Evolutionary conservation across 179 eudicot genomes (phyloP), one percentile per base, ranked within the genome.

Genomic region (Spergularia azorica): DNA sequence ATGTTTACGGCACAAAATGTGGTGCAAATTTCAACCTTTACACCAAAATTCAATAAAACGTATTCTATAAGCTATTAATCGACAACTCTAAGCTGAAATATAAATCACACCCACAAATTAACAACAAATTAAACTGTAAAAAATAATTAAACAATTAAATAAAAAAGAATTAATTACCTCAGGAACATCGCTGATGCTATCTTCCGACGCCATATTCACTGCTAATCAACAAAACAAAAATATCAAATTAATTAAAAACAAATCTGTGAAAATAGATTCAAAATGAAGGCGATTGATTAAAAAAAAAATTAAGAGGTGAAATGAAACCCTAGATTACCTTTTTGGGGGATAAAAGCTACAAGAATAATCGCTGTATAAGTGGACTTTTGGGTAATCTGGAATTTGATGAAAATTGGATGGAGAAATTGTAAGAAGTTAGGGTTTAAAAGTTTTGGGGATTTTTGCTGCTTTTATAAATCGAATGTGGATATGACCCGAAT

Each of bases 151-250:
- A 68, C 9, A 51, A 39, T n/a, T 2, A 52, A 2, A 15, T 1
- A 2, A n/a, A 26, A 38, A 75, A 20, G 1, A 13, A 3, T 18
- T 6, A 67, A 67, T 11, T 18, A 21, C 26, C 26, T 38, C 3
- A 36, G 83, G 70, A 57, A 80, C 56, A 55, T 81, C 74, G 41
- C 2, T 41, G 65, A 38, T 64, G 70, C 4, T 72, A 12, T 77
- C 74, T 67, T 59, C 77, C 0, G 80, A 65, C 71, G 80, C 80
- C 84, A 81, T 77, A 6, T 4, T 72, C 68, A 50, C 80, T 81
- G 83, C 70, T 1, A 21, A 64, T 26, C 21, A 48, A 66, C 5
- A 13, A 41, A 67, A 21, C 1, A 41, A 41, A 41, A n/a, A 13
- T 64, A 8, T 46, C 16, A 20, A 67, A 39, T 36, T 17, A 16